Evolutionary conservation across 1,284 basidiomycete genomes (phyloP), one percentile per base, ranked within the genome.

Genomic region (Dichomitus squalens): DNA sequence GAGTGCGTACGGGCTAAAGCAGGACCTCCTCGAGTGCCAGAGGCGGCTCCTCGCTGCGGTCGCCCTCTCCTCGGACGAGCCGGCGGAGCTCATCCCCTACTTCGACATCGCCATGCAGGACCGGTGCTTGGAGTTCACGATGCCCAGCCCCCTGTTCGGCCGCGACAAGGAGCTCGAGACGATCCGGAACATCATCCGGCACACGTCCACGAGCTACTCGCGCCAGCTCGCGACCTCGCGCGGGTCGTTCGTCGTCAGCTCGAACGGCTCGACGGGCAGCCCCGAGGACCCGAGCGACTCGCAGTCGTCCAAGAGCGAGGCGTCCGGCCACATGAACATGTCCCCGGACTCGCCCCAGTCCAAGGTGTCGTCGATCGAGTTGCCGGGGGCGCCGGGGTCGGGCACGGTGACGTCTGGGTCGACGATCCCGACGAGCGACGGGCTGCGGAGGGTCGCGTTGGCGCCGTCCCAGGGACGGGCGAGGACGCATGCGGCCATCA

Each of bases 31-130:
- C 41, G 81, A 87, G 66, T 88, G 86, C 57, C 87, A 89, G 66
- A 72, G 81, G 47, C 76, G 83, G 29, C 75, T 90, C 25, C 74
- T 87, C 51, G 77, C 77, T 7, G 80, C 81, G 25, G 84, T 87
- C 3, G 81, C 81, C 3, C 77, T 84, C 7, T 73, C 77, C 4
- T 78, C 82, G 7, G 85, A 84, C 49, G 79, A 83, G 53, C 81
- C 83, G 31, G 73, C 77, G 8, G 86, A 88, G 84, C 81, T 89
- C 49, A 88, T 90, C 59, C 82, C 86, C 0, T 70, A 71, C 16
- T 90, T 90, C 60, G 83, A 86, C 39, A 86, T 89, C 59, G 84
- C 82, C 1, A 66, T 66, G 34, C 79, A 86, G 60, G 87, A 90
- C 66, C 76, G 83, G 63, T 88, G 82, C 62, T 80, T 81, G 74